Evolutionary conservation across 2,329 filamentous ascomycete species (phyloP).

Genomic region (Ceratocystis albifundus): DNA sequence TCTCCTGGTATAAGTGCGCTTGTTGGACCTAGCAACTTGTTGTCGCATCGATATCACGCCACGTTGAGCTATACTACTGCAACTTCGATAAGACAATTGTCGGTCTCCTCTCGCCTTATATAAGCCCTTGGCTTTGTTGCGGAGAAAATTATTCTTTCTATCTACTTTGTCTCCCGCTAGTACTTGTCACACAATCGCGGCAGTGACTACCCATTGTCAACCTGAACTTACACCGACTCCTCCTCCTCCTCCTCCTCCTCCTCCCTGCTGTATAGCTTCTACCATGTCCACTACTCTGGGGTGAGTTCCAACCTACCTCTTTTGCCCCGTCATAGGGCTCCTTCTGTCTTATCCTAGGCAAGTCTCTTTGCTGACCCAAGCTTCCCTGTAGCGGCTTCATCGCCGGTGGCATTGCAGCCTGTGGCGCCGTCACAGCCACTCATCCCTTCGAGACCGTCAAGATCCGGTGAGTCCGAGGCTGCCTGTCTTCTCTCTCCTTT

Average conservation of each 20-base stretch:
- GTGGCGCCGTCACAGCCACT: slow-evolving; percentile 91
- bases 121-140: background rate
- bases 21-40: background rate
- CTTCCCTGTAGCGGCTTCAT: slow-evolving; percentile 62
- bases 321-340: slow-evolving; percentile 6
- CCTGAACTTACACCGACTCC: no score
- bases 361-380: background rate
- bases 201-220: no score
- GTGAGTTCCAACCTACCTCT: no score
- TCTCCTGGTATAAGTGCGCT: background rate
- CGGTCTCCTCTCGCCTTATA: background rate
- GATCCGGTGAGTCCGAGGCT: slow-evolving; percentile 58
- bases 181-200: no score
- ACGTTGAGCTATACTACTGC: background rate
- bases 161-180: no score
- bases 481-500: background rate
- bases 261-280: no score
- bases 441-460: slow-evolving; percentile 99
- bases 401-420: slow-evolving; percentile 90
- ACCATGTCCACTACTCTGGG: no score
- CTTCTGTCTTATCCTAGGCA: background rate
- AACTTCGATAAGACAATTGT: background rate
- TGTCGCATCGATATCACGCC: background rate
- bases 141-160: no score
- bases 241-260: no score